Evolutionary conservation across 768 basidiomycete genomes (phyloP).

Genomic region (Lyophyllum shimeji): DNA sequence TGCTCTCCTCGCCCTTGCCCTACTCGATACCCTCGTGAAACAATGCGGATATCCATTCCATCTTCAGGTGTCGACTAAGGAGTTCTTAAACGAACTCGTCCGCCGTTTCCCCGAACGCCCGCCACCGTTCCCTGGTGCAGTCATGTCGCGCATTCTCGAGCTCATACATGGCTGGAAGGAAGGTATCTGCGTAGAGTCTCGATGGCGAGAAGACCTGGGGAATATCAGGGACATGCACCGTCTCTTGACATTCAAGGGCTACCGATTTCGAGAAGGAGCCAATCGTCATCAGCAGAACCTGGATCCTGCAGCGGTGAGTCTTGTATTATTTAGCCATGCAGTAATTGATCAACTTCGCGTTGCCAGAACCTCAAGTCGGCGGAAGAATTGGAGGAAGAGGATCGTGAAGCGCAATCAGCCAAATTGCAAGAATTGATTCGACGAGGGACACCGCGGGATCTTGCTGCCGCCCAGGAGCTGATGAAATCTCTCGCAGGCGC

Average conservation of each 20-base stretch:
- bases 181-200: conserved; percentile 81
- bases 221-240: conserved; percentile 99
- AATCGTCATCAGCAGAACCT: conserved; percentile 32
- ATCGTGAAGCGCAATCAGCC: conserved; percentile 91
- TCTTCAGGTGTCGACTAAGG: conserved; percentile 95
- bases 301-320: conserved; percentile 43
- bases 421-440: conserved; percentile 99
- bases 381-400: conserved; percentile 94
- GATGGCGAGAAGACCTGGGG: conserved; percentile 95
- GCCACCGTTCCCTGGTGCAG: conserved; percentile 89
- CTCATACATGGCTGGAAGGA: conserved; percentile 95
- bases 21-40: conserved; percentile 90
- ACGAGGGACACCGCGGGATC: conserved; percentile 91
- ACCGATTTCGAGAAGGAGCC: conserved; percentile 62
- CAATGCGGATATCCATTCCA: conserved; percentile 97
- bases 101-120: conserved; percentile 97
- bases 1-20: conserved; percentile 78
- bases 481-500: conserved; percentile 97
- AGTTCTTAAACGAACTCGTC: conserved; percentile 97
- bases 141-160: conserved; percentile 93
- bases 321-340: background rate
- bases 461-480: conserved; percentile 93
- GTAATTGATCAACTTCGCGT: background rate
- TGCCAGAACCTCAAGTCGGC: conserved; percentile 89
- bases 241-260: conserved; percentile 90